These are phyloP conservation scores for Podila epigama DNA, from an alignment of 192 early-diverging fungal species.

Conservation along the genomic window DNA sequence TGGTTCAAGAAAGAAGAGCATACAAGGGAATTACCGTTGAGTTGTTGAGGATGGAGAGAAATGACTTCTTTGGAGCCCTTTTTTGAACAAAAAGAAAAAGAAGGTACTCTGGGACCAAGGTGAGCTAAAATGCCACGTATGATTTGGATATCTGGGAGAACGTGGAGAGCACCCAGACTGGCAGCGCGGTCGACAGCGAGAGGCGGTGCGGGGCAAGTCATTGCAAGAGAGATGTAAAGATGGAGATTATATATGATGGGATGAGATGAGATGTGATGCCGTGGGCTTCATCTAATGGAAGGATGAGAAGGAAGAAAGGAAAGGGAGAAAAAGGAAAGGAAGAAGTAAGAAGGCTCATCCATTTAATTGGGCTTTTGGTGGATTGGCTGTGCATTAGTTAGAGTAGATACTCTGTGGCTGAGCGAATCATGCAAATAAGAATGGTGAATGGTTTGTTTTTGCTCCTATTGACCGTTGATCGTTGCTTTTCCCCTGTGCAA, in stretches of 20 bases:
- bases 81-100: not conserved
- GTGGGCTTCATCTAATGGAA: no score
- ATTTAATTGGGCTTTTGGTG: not conserved
- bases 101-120: conserved; percentile 10
- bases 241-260: no score
- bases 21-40: not conserved
- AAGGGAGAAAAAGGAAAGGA: not conserved
- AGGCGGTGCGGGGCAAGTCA: not conserved
- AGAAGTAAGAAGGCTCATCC: not conserved
- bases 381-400: not conserved
- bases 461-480: no score
- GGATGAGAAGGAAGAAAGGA: not conserved
- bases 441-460: no score
- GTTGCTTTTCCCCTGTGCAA: no score
- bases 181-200: not conserved
- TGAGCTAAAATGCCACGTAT: conserved; percentile 7
- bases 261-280: no score
- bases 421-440: no score
- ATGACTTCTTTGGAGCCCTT: no score
- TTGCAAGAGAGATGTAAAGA: not conserved
- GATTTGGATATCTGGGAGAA: conserved; percentile 14
- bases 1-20: not conserved
- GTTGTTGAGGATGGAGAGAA: not conserved
- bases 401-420: no score
- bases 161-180: conserved; percentile 18